A percentile compares a stretch with the other conserved stretches of the same genome.
phyloP scores from a whole-genome alignment of 2,329 filamentous ascomycete species.

The Hypoxylon sp. region DNA sequence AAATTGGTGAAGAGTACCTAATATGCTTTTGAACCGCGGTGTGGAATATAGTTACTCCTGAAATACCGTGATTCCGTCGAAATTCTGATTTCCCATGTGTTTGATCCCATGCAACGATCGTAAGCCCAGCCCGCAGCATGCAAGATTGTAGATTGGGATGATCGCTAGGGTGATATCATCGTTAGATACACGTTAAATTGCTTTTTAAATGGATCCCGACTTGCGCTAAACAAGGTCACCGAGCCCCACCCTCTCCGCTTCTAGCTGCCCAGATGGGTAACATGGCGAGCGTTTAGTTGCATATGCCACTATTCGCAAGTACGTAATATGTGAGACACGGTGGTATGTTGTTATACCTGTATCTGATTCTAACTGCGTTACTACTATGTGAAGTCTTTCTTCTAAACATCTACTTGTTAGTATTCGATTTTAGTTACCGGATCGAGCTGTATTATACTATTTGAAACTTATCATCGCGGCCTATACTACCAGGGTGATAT shows the following conservation, averaged over 20 bases:
- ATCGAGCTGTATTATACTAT: neutral
- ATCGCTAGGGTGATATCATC: constrained; percentile 24
- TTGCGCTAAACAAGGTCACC: neutral
- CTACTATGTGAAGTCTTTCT: neutral
- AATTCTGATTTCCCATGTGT: constrained; percentile 1
- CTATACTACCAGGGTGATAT: neutral
- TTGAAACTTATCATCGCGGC: neutral
- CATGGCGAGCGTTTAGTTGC: constrained; percentile 7
- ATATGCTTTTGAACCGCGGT: constrained; percentile 1
- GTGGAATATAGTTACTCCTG: neutral
- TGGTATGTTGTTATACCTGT: constrained; percentile 2
- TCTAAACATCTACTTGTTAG: neutral
- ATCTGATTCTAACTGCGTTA: constrained; percentile 1
- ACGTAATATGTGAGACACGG: constrained; percentile 11
- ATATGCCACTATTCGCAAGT: neutral
- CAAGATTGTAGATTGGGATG: constrained; percentile 20
- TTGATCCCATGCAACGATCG: neutral
- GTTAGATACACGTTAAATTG: constrained; percentile 3
- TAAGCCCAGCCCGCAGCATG: neutral
- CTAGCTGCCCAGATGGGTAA: constrained; percentile 19
- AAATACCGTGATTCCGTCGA: neutral
- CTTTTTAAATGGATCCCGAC: constrained; percentile 10
- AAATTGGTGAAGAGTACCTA: neutral
- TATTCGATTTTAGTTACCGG: neutral
- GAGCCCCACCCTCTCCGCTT: constrained; percentile 16